Percentiles rank a stretch among this genome's conserved stretches.
Conservation (phyloP, 2,329 filamentous ascomycete genomes). For the Neobulgaria alba region DNA sequence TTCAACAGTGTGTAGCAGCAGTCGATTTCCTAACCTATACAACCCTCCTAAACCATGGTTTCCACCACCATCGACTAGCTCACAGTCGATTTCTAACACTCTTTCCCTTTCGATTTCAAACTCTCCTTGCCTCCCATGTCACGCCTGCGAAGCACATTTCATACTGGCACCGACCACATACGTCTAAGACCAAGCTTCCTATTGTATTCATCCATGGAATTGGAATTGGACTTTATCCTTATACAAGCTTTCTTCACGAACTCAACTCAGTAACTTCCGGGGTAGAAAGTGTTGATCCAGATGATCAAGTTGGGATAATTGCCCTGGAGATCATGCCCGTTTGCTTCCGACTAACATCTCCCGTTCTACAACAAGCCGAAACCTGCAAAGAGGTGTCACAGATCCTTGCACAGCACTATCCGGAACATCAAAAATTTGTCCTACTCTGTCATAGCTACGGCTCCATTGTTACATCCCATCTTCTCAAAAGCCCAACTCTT, state of each 20-base stretch:
- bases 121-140: conserved; percentile 34
- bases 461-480: conserved; percentile 45
- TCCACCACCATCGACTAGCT: conserved; percentile 38
- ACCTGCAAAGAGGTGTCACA: conserved; percentile 43
- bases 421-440: conserved; percentile 38
- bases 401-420: conserved; percentile 43
- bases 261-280: conserved; percentile 34
- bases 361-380: conserved; percentile 38
- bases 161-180: conserved; percentile 55
- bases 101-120: conserved; percentile 46
- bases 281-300: conserved; percentile 23
- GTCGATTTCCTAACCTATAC: conserved; percentile 30
- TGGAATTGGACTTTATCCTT: conserved; percentile 50
- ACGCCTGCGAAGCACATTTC: conserved; percentile 41
- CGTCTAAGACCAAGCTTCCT: conserved; percentile 45
- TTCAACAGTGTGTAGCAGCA: conserved; percentile 25
- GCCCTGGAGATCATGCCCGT: conserved; percentile 51
- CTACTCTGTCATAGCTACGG: conserved; percentile 46
- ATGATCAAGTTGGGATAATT: conserved; percentile 48
- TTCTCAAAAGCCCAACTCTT: conserved; percentile 38
- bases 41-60: conserved; percentile 35
- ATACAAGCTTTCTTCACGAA: conserved; percentile 44
- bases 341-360: conserved; percentile 45
- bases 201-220: conserved; percentile 57
- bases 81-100: conserved; percentile 36